Percentiles rank a stretch among this genome's conserved stretches.
Evolutionary conservation across 352 stramenopile genomes (phyloP).

Genomic region (Pelagophyceae sp.): DNA sequence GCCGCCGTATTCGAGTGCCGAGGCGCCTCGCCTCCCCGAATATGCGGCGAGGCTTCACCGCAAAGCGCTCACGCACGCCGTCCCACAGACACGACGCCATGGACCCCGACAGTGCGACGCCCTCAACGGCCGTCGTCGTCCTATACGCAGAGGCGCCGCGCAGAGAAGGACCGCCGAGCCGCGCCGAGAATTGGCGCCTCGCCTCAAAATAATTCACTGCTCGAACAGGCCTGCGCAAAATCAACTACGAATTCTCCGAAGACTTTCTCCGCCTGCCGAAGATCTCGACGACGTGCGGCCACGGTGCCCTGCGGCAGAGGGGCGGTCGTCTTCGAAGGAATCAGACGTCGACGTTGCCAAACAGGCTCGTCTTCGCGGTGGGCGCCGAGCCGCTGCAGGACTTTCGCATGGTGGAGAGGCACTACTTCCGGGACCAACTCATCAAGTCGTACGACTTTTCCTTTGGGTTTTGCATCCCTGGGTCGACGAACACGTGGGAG

Average conservation of each 20-base stretch:
- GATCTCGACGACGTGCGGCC: slow-evolving; percentile 49
- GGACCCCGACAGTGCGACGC: background rate
- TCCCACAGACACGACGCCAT: background rate
- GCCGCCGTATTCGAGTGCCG: too few species aligned
- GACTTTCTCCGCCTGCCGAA: slow-evolving; percentile 74
- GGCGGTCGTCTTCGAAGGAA: background rate
- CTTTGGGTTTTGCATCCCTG: slow-evolving; percentile 91
- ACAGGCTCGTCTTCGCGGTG: slow-evolving; percentile 78
- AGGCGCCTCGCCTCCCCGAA: too few species aligned
- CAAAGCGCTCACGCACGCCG: too few species aligned
- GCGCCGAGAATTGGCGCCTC: too few species aligned
- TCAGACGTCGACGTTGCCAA: slow-evolving; percentile 37
- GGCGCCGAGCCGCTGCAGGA: slow-evolving; percentile 71
- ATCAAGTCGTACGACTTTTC: slow-evolving; percentile 71
- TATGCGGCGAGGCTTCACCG: too few species aligned
- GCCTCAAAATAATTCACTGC: too few species aligned
- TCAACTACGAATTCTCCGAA: slow-evolving; percentile 86
- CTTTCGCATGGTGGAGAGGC: slow-evolving; percentile 89
- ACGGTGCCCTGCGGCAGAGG: background rate
- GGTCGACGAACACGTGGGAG: slow-evolving; percentile 88
- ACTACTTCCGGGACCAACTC: slow-evolving; percentile 88
- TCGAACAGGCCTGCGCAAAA: slow-evolving; percentile 63
- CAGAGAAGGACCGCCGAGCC: too few species aligned
- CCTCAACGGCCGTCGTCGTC: too few species aligned
- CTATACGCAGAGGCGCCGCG: too few species aligned